Conservation (phyloP, 305 asterid species). For the Nicotiana rustica region DNA sequence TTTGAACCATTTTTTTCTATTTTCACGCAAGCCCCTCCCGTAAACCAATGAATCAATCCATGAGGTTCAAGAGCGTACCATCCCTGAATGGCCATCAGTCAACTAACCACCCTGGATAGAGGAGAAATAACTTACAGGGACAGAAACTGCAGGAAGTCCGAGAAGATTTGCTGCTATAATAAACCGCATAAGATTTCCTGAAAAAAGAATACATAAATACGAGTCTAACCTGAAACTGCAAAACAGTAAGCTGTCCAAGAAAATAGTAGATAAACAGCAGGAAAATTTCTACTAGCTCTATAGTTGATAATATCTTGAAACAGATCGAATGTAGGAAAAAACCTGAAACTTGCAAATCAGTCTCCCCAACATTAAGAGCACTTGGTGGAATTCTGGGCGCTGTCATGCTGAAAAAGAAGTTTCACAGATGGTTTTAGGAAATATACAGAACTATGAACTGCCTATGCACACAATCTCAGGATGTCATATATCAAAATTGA, state of each 20-base stretch:
- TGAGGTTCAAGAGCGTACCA: slow-evolving; percentile 18
- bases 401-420: slow-evolving; percentile 68
- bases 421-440: slow-evolving; percentile 13
- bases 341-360: slow-evolving; percentile 77
- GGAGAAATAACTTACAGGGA: slow-evolving; percentile 69
- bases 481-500: slow-evolving; percentile 10
- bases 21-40: not conserved
- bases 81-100: not conserved
- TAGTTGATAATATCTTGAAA: slow-evolving; percentile 32
- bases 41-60: not conserved
- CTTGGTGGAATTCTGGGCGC: slow-evolving; percentile 92
- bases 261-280: slow-evolving; percentile 26
- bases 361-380: slow-evolving; percentile 83
- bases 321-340: slow-evolving; percentile 27
- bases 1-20: not conserved
- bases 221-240: not conserved
- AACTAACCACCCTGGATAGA: slow-evolving; percentile 9
- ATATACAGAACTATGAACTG: not conserved
- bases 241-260: not conserved
- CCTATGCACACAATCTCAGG: not conserved
- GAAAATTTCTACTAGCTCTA: slow-evolving; percentile 1
- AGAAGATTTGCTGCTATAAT: slow-evolving; percentile 79
- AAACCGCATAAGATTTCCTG: slow-evolving; percentile 92
- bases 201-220: slow-evolving; percentile 23
- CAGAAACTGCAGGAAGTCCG: slow-evolving; percentile 91